Percentiles rank a stretch among this genome's conserved stretches.
These are phyloP conservation scores for Boletus edulis DNA, from an alignment of 768 basidiomycete species.

Conservation along the genomic window DNA sequence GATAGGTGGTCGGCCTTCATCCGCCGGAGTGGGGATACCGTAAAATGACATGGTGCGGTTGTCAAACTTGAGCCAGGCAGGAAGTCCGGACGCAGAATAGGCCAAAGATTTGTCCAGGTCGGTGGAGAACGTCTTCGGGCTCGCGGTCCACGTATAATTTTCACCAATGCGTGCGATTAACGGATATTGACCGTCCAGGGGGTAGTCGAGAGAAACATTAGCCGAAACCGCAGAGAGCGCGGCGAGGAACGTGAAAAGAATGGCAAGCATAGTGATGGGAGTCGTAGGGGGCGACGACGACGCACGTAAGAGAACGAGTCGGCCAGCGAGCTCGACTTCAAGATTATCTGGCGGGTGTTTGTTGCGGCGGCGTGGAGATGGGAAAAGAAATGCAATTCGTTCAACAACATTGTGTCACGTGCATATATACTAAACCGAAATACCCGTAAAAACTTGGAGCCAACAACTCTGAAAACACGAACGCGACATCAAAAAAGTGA, in stretches of 20 bases:
- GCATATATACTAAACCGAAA: slow-evolving; percentile 1
- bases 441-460: slow-evolving; percentile 1
- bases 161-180: slow-evolving; percentile 66
- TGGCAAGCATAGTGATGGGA: slow-evolving; percentile 60
- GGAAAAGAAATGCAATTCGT: slow-evolving; percentile 13
- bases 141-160: slow-evolving; percentile 69
- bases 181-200: slow-evolving; percentile 73
- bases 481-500: slow-evolving; percentile 15
- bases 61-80: slow-evolving; percentile 79
- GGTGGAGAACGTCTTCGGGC: slow-evolving; percentile 61
- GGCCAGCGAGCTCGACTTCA: slow-evolving; percentile 56
- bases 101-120: slow-evolving; percentile 39
- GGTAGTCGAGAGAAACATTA: slow-evolving; percentile 52
- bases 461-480: slow-evolving; percentile 6
- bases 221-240: slow-evolving; percentile 39
- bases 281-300: slow-evolving; percentile 44
- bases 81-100: slow-evolving; percentile 59
- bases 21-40: slow-evolving; percentile 62
- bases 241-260: slow-evolving; percentile 53
- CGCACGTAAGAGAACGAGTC: slow-evolving; percentile 43
- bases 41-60: slow-evolving; percentile 53
- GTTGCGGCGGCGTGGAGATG: neutral
- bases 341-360: slow-evolving; percentile 4
- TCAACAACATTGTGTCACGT: slow-evolving; percentile 25
- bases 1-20: slow-evolving; percentile 62